phyloP scores from a whole-genome alignment of 139 green algal genomes.

The Edaphochlamys debaryana region DNA sequence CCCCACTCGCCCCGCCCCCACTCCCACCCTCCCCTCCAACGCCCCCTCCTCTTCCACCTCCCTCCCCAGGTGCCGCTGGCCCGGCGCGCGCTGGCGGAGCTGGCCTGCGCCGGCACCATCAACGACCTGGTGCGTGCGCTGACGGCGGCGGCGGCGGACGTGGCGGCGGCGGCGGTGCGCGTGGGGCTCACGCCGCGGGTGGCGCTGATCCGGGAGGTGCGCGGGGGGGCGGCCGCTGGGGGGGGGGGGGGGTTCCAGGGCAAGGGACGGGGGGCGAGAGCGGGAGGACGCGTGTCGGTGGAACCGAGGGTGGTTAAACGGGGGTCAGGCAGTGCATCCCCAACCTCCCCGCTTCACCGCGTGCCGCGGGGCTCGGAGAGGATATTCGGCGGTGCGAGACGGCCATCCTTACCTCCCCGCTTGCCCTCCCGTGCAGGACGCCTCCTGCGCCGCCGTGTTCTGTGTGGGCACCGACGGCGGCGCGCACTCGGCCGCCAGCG shows the following conservation, averaged over 20 bases:
- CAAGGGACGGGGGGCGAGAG: no score
- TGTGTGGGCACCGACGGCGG: neutral
- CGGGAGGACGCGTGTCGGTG: no score
- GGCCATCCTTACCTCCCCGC: neutral
- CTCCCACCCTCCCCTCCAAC: no score
- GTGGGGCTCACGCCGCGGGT: conserved; percentile 14
- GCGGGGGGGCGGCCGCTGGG: neutral
- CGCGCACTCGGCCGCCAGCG: neutral
- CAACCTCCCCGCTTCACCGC: no score
- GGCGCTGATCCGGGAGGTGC: conserved; percentile 24
- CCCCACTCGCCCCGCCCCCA: no score
- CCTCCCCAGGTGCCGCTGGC: neutral
- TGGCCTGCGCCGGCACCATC: conserved; percentile 9
- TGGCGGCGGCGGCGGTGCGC: neutral
- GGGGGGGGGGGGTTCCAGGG: neutral
- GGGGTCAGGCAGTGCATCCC: no score
- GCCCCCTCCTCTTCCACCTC: neutral
- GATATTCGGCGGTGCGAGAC: no score
- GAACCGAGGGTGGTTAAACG: no score
- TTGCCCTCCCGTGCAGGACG: neutral
- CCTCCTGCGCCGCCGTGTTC: neutral
- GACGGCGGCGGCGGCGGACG: neutral
- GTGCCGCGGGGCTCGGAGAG: no score
- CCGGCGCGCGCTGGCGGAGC: conserved; percentile 12
- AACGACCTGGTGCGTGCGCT: conserved; percentile 2